These are phyloP conservation scores for Entomortierella beljakovae DNA, from an alignment of 192 early-diverging fungal species.

Conservation along the genomic window DNA sequence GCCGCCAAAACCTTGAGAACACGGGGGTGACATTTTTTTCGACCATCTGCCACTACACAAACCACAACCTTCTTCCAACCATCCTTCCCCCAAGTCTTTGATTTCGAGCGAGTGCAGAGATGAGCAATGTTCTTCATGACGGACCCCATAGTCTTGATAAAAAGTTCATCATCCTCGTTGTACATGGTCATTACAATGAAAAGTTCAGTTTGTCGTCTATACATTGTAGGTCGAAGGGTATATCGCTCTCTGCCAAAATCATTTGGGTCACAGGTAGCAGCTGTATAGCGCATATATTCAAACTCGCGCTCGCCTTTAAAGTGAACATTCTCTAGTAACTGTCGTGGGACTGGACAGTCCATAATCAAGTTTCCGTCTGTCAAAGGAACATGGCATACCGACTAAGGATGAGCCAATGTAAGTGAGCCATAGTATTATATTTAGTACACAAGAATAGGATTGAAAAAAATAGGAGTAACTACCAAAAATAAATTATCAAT, in stretches of 20 bases:
- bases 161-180: slow-evolving; percentile 88
- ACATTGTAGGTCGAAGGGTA: slow-evolving; percentile 65
- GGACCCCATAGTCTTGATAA: slow-evolving; percentile 87
- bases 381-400: slow-evolving; percentile 60
- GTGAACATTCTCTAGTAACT: slow-evolving; percentile 65
- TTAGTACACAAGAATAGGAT: background rate
- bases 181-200: slow-evolving; percentile 75
- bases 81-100: slow-evolving; percentile 82
- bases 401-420: slow-evolving; percentile 25
- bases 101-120: slow-evolving; percentile 80
- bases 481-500: too few relatives aligned
- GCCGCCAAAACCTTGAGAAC: slow-evolving; percentile 82
- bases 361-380: slow-evolving; percentile 78
- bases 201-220: slow-evolving; percentile 68
- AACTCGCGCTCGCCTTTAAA: slow-evolving; percentile 72
- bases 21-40: slow-evolving; percentile 81
- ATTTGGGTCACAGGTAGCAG: slow-evolving; percentile 75
- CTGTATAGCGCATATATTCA: slow-evolving; percentile 81
- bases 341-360: slow-evolving; percentile 73
- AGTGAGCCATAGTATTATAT: too few relatives aligned
- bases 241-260: slow-evolving; percentile 70
- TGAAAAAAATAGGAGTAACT: slow-evolving; percentile 4
- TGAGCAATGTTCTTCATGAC: slow-evolving; percentile 94
- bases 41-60: slow-evolving; percentile 92
- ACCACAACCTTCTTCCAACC: slow-evolving; percentile 94